Base-by-base conservation (phyloP, 1,284 basidiomycete genomes). In the Taiwanofungus camphoratus region DNA sequence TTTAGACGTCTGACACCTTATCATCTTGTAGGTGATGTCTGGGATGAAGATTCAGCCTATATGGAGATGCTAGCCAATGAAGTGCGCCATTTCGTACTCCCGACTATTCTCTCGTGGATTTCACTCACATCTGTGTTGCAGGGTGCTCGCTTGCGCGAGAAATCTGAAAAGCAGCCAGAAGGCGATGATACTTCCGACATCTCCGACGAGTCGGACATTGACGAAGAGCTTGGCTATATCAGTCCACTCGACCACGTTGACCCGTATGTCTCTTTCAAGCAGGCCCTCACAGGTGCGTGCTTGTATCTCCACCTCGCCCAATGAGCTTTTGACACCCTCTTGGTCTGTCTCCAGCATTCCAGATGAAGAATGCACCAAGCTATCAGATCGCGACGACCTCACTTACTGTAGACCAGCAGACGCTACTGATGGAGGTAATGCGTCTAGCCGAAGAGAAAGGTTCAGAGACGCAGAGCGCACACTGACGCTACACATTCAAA, bases 31-130 rank as follows among this genome's bases (percentile, higher is more conserved):
- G 82, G 82, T 53, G 87, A 89, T 57, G 85, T 90, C 13, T 89
- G 84, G 82, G 87, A 90, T 54, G 82, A 87, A 47, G 87, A 90
- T 52, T 87, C 86, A 3, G 83, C 81, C 2, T 89, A 89, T 57
- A 69, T 89, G 38, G 87, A 90, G 61, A 71, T 87, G 73, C 72
- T 90, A 31, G 87, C 87, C 7, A 79, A 78, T 54, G 87, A 90
- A 76, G 86, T 84, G 51, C 42, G 68, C 56, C 27, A 27, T 40
- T 20, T 45, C 22, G 33, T 24, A 9, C 24, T 13, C 16, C 36
- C 44, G 21, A 21, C 21, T 19, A 20, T 18, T 29, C 11, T 27
- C 13, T 12, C 22, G 36, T 12, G 23, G 24, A 40, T n/a, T 39
- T 9, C 13, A n/a, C 24, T 29, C 24, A 24, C 15, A 41, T 49